Evolutionary conservation across 2,329 filamentous ascomycete genomes (phyloP).

Genomic region (Aureobasidium namibiae): DNA sequence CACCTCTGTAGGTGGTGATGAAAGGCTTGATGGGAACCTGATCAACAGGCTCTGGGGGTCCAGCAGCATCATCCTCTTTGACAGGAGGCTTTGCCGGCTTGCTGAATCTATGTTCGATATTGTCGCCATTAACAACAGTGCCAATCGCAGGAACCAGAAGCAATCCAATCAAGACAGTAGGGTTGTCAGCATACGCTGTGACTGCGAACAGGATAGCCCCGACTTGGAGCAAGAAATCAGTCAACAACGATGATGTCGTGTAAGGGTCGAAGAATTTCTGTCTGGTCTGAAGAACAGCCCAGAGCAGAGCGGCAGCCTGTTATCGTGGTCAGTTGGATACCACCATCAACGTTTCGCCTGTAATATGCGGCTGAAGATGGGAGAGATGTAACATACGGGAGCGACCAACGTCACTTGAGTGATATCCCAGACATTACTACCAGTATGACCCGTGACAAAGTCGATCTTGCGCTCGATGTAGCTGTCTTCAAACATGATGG

Average conservation of each 20-base stretch:
- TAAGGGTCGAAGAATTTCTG: constrained; percentile 77
- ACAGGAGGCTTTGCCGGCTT: constrained; percentile 18
- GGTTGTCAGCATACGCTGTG: constrained; percentile 71
- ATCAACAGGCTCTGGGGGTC: constrained; percentile 29
- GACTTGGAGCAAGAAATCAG: constrained; percentile 86
- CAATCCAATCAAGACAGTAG: constrained; percentile 65
- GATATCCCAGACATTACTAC: constrained; percentile 77
- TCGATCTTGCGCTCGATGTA: constrained; percentile 93
- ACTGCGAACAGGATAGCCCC: constrained; percentile 72
- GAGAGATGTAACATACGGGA: constrained; percentile 52
- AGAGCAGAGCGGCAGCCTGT: constrained; percentile 73
- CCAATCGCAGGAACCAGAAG: constrained; percentile 60
- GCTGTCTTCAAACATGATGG: constrained; percentile 22
- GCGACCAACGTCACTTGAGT: constrained; percentile 78
- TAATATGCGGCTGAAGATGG: neutral
- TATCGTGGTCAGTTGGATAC: constrained; percentile 21
- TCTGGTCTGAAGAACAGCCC: constrained; percentile 79
- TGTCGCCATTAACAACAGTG: constrained; percentile 32
- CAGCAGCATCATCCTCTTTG: constrained; percentile 18
- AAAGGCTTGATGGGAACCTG: constrained; percentile 78
- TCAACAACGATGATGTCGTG: constrained; percentile 55
- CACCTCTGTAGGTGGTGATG: constrained; percentile 81
- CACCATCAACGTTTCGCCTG: constrained; percentile 11
- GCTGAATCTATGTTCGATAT: constrained; percentile 14
- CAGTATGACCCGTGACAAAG: constrained; percentile 85